Evolutionary conservation across 192 early-diverging fungal genomes (phyloP), one percentile per base, ranked within the genome.

Genomic region (Coemansia sp.): DNA sequence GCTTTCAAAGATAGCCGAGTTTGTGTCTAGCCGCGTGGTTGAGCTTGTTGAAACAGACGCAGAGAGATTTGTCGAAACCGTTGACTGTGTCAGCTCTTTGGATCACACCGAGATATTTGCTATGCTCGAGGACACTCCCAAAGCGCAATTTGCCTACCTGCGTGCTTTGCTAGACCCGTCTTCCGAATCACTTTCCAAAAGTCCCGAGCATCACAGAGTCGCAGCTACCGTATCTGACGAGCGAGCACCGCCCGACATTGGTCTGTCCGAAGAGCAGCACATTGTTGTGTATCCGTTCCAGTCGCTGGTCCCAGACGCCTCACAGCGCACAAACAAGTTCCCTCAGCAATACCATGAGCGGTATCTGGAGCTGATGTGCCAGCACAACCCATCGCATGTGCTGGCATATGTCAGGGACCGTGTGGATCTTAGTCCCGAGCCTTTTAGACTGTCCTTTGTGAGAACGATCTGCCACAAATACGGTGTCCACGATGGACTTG

Each of bases 281-380:
- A 66, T 75, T 4, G 77, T 80, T 14, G 61, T 80, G 10, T 80
- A 80, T 20, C 77, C 77, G 48, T 72, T 80, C 54, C 57, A 58
- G 61, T 66, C 65, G 36, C 60, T 80, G 42, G 69, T 71, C 14
- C 77, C 77, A 0, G 66, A 66, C 22, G 40, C 42, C 45, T 17
- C 42, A 6, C 66, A 71, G 48, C 60, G 31, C 0, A 31, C 69
- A 12, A 75, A 64, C 60, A 64, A 38, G 20, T 71, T 65, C 34
- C 67, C 79, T 25, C 79, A 72, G 38, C 59, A 57, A 20, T 73
- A 70, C 28, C 79, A 76, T 30, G 79, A 82, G 57, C 70, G 67
- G 11, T 82, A 82, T 40, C 20, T 82, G 59, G 74, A 76, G 67
- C 75, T 82, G 4, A 55, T 82, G 64, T 82, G 79, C 31, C 60